Percentiles rank a stretch among this genome's conserved stretches.
Evolutionary conservation across 768 basidiomycete genomes (phyloP).

Genomic region (Hirschioporus abietinus): DNA sequence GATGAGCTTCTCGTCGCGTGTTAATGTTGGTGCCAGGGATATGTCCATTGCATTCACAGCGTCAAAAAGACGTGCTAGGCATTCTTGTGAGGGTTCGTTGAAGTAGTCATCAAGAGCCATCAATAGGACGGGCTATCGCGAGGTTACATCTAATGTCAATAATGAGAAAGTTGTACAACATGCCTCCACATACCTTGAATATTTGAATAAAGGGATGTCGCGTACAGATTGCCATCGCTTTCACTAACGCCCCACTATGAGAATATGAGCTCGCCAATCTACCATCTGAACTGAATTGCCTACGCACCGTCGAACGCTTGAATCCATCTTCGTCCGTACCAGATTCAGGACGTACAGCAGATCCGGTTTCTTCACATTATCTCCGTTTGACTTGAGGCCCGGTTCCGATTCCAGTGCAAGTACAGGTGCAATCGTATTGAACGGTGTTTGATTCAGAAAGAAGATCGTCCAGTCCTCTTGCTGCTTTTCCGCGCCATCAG

Average conservation of each 20-base stretch:
- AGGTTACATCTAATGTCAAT: no score
- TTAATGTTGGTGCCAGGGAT: constrained; percentile 69
- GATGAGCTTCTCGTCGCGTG: constrained; percentile 79
- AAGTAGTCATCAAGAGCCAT: constrained; percentile 97
- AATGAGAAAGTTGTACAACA: background rate
- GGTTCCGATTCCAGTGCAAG: constrained; percentile 60
- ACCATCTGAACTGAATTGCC: constrained; percentile 6
- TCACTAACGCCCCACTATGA: constrained; percentile 83
- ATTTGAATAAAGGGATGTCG: constrained; percentile 93
- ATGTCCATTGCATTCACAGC: constrained; percentile 91
- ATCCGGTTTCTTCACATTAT: constrained; percentile 32
- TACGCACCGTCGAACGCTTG: constrained; percentile 66
- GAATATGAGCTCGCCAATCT: constrained; percentile 3
- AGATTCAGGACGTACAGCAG: constrained; percentile 86
- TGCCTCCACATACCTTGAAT: constrained; percentile 63
- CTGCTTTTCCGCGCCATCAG: constrained; percentile 94
- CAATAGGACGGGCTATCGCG: constrained; percentile 77
- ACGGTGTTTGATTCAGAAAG: constrained; percentile 91
- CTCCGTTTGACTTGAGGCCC: constrained; percentile 18
- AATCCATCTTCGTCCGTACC: constrained; percentile 89
- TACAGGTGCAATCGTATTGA: constrained; percentile 81
- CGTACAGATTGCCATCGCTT: constrained; percentile 92
- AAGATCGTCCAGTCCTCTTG: constrained; percentile 98
- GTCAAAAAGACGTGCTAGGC: constrained; percentile 85
- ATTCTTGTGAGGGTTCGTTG: constrained; percentile 80